These are phyloP conservation scores for Dendrobium nobile DNA, from an alignment of 106 monocot species.

Conservation along the genomic window DNA sequence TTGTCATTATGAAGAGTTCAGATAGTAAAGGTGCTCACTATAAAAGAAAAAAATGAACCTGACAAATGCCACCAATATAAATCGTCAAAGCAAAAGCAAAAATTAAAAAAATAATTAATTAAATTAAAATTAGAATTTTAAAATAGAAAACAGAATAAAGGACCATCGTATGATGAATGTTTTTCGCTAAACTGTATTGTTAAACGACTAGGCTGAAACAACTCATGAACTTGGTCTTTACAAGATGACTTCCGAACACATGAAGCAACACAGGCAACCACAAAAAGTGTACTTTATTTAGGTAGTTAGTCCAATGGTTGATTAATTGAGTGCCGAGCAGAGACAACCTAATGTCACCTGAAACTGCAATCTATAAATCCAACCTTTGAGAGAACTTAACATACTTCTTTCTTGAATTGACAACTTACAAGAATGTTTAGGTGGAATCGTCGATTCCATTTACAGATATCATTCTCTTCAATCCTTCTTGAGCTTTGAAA, in stretches of 20 bases:
- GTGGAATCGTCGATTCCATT: not conserved
- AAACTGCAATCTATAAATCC: not conserved
- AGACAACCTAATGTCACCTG: not conserved
- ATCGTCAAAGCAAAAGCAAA: not conserved
- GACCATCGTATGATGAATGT: not conserved
- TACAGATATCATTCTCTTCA: not conserved
- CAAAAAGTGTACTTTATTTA: not conserved
- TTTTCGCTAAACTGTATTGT: not conserved
- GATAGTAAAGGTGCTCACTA: not conserved
- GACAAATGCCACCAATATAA: not conserved
- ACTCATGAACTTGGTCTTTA: not conserved
- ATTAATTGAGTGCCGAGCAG: not conserved
- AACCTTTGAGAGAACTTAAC: not conserved
- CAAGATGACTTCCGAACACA: not conserved
- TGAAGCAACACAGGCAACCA: not conserved
- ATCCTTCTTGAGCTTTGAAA: not conserved
- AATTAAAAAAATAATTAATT: not conserved
- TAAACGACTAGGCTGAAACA: not conserved
- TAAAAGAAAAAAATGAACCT: not conserved
- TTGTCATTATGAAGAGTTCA: too few relatives aligned
- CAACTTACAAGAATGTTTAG: not conserved
- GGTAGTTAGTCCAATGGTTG: not conserved
- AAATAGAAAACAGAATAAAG: not conserved
- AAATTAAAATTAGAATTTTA: not conserved
- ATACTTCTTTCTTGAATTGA: not conserved